Percentiles rank a stretch among this genome's conserved stretches.
phyloP scores from a whole-genome alignment of 2,329 filamentous ascomycete species.

The Pestalotiopsis sp. region DNA sequence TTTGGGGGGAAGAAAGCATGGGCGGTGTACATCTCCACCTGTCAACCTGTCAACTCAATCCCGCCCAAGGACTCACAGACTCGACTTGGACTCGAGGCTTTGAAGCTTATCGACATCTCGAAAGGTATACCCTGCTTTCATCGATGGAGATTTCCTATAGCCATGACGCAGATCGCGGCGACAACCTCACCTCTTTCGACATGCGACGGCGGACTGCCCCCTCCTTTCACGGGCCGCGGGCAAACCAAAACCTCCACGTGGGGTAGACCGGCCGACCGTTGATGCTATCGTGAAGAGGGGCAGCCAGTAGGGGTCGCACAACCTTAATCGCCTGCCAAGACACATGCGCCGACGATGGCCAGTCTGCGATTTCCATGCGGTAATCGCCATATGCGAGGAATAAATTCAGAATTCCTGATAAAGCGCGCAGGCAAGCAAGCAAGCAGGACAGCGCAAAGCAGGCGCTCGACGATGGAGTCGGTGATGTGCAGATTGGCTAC shows the following conservation, averaged over 20 bases:
- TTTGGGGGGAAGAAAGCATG: neutral
- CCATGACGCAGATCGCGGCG: neutral
- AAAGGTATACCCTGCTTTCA: constrained; percentile 1
- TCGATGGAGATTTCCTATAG: neutral
- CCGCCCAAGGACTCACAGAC: neutral
- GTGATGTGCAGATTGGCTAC: constrained; percentile 1
- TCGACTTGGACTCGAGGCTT: neutral
- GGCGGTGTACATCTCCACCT: constrained; percentile 4
- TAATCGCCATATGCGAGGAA: neutral
- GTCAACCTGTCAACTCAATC: neutral
- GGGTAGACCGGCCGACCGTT: neutral
- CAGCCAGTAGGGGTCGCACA: neutral
- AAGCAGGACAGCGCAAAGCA: neutral
- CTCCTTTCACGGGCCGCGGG: neutral
- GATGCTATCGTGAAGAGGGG: neutral
- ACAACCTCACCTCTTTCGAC: neutral
- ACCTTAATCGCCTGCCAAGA: neutral
- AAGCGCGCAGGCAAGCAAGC: neutral
- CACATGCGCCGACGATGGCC: neutral
- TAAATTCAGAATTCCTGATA: neutral
- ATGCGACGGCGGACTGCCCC: neutral
- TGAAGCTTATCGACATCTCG: neutral
- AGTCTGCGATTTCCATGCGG: neutral
- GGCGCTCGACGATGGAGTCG: neutral
- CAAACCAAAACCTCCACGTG: constrained; percentile 7